Evolutionary conservation across 169 alveolate genomes (phyloP).

Genomic region (Cryptosporidium meleagridis): DNA sequence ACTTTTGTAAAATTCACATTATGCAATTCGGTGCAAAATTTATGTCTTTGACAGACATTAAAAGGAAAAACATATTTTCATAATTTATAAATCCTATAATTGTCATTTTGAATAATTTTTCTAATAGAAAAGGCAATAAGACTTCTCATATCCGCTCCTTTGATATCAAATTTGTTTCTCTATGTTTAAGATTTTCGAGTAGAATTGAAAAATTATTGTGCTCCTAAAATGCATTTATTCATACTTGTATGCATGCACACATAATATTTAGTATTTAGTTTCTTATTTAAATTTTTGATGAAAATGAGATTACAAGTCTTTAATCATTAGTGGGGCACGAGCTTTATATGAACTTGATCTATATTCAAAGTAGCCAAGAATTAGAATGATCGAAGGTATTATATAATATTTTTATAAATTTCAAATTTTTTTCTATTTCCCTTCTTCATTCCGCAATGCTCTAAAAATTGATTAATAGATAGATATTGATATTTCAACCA

Average conservation of each 20-base stretch:
- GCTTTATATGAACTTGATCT: neutral
- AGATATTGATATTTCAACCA: neutral
- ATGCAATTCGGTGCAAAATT: neutral
- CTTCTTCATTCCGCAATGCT: neutral
- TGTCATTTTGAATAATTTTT: too few relatives aligned
- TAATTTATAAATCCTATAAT: too few relatives aligned
- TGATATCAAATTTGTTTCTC: neutral
- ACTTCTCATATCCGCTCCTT: neutral
- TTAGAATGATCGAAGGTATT: neutral
- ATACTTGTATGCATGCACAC: neutral
- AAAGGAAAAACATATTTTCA: too few relatives aligned
- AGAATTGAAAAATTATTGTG: neutral
- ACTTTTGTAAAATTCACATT: neutral
- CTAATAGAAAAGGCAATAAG: neutral
- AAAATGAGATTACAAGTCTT: neutral
- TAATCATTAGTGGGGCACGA: neutral
- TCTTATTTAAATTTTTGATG: neutral
- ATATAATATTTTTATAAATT: too few relatives aligned
- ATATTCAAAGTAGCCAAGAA: neutral
- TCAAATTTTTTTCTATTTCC: too few relatives aligned
- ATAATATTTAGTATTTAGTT: neutral
- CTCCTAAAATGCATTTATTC: neutral
- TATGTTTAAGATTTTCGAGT: neutral
- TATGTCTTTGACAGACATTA: neutral
- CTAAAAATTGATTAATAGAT: neutral